Evolutionary conservation across 2,329 filamentous ascomycete genomes (phyloP).

Genomic region (Lasiodiplodia theobromae): DNA sequence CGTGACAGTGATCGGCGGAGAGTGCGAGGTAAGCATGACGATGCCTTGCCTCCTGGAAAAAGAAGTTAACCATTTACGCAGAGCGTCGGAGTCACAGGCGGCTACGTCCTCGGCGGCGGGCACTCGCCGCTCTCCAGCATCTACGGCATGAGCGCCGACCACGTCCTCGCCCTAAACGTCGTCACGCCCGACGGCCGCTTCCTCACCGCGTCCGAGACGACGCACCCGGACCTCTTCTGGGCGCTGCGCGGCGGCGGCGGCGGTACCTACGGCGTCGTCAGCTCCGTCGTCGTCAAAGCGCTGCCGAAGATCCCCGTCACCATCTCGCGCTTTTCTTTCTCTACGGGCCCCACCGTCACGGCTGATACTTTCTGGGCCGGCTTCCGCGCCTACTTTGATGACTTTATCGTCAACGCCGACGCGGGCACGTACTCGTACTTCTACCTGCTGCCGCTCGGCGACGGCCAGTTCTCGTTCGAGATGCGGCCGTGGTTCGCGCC

Average conservation of each 20-base stretch:
- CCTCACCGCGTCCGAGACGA: conserved; percentile 37
- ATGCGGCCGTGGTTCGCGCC: no score
- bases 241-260: conserved; percentile 44
- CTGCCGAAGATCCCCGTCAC: conserved; percentile 40
- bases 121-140: conserved; percentile 37
- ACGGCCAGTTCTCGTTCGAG: not conserved
- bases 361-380: not conserved
- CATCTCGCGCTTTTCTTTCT: not conserved
- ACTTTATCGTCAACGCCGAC: not conserved
- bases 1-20: conserved; percentile 51
- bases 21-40: not conserved
- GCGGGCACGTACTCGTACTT: conserved; percentile 3
- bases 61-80: conserved; percentile 33
- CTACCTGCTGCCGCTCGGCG: not conserved
- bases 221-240: conserved; percentile 46
- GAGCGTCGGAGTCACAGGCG: conserved; percentile 44
- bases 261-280: conserved; percentile 43
- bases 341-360: not conserved
- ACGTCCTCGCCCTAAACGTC: conserved; percentile 41
- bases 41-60: not conserved
- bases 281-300: conserved; percentile 43
- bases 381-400: not conserved
- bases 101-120: conserved; percentile 43
- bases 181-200: conserved; percentile 41
- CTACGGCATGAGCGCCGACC: conserved; percentile 48